phyloP scores from a whole-genome alignment of 345 rosid genomes.

The Schrenkiella parvula region DNA sequence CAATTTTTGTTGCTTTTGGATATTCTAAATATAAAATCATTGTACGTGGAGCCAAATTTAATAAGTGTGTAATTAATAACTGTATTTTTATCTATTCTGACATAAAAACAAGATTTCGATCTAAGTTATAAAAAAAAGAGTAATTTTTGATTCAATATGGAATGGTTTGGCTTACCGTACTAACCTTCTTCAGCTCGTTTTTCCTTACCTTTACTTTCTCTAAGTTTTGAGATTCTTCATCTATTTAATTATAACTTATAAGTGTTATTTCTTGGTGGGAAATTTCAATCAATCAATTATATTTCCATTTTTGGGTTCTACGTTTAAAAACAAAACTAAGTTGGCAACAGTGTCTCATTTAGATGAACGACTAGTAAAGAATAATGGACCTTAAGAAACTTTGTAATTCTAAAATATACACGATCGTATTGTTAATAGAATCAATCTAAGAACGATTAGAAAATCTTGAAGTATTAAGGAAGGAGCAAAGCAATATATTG shows the following conservation, averaged over 20 bases:
- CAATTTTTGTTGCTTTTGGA: not conserved
- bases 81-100: too few relatives aligned
- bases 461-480: not conserved
- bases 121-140: not conserved
- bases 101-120: not conserved
- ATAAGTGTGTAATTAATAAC: not conserved
- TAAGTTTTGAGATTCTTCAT: not conserved
- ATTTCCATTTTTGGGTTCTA: constrained; percentile 3
- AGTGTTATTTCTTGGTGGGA: not conserved
- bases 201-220: not conserved
- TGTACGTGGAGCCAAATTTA: not conserved
- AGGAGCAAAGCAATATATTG: not conserved
- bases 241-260: not conserved
- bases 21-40: not conserved
- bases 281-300: constrained; percentile 4
- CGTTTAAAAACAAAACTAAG: constrained; percentile 14
- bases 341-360: not conserved
- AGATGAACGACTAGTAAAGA: constrained; percentile 7
- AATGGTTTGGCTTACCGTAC: not conserved
- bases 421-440: constrained; percentile 9
- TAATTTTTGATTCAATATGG: not conserved
- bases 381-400: not conserved
- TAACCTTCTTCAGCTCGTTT: not conserved
- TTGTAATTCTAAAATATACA: not conserved
- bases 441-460: not conserved